Conservation (phyloP, 1,284 basidiomycete genomes). For the Cryptococcus sp. region DNA sequence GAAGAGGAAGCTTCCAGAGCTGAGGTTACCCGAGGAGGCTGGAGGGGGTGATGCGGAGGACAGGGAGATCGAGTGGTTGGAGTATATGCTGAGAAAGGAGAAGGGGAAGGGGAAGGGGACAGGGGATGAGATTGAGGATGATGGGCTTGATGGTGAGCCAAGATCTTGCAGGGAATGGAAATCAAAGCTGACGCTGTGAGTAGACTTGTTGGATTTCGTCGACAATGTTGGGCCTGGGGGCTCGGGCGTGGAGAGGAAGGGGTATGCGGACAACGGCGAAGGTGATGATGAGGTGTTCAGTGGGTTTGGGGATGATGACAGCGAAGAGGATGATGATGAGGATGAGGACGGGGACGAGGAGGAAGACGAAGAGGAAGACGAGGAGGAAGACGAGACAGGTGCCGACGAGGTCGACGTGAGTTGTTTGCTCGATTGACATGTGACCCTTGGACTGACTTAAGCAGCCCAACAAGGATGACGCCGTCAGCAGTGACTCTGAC, state of each 20-base stretch:
- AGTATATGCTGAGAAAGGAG: constrained; percentile 60
- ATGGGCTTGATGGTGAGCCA: constrained; percentile 61
- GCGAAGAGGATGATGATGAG: constrained; percentile 12
- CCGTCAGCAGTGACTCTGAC: neutral
- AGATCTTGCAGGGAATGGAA: neutral
- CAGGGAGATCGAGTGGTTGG: constrained; percentile 71
- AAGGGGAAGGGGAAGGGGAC: constrained; percentile 50
- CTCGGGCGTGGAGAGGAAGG: constrained; percentile 16
- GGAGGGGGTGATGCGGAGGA: constrained; percentile 59
- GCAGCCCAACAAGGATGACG: constrained; percentile 8
- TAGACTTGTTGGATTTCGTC: constrained; percentile 54
- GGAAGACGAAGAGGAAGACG: constrained; percentile 12
- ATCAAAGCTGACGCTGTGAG: constrained; percentile 5
- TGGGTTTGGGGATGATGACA: constrained; percentile 6
- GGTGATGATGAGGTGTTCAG: constrained; percentile 7
- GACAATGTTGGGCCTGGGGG: constrained; percentile 43
- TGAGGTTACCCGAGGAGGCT: constrained; percentile 38
- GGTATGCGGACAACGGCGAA: constrained; percentile 9
- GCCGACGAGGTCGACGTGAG: constrained; percentile 24
- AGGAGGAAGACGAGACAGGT: constrained; percentile 17
- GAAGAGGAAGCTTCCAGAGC: constrained; percentile 29
- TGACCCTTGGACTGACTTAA: too few species aligned
- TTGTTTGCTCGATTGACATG: neutral
- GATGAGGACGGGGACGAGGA: constrained; percentile 7
- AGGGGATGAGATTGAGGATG: constrained; percentile 42